Evolutionary conservation across 1,284 basidiomycete genomes (phyloP), one percentile per base, ranked within the genome.

Genomic region (Phellopilus nigrolimitatus): DNA sequence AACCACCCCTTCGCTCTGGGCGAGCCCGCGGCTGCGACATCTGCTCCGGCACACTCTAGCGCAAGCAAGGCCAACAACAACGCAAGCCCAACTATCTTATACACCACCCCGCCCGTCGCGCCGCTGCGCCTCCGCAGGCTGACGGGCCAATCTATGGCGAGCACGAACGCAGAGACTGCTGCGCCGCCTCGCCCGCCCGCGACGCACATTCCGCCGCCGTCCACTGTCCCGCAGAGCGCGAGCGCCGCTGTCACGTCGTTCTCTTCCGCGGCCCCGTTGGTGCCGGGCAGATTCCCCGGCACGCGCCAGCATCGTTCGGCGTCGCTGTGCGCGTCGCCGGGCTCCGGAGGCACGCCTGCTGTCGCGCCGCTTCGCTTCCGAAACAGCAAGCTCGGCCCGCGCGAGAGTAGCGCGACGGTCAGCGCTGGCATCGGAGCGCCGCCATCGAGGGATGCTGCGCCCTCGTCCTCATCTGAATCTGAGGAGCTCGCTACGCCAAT

Each of bases 331-430:
- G 39, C 41, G 12, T 36, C 28, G 8, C 40, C 47, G 12, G 27
- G 31, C 12, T 27, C 52, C 22, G 13, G 12, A 4, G 24, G n/a
- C 13, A 17, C 40, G 8, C 47, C 52, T 24, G 10, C 38, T 19
- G 52, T 54, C 43, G 38, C 38, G 19, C 52, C 52, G 24, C 37
- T 54, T 38, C 37, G 47, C 21, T 42, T 53, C 19, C 33, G 42
- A 34, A 47, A 22, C 21, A 47, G 36, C 37, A 53, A 41, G 36
- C 21, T 17, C 17, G 51, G 27, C 12, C 10, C 39, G 21, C 28
- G 48, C 22, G n/a, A 19, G 22, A 38, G 39, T 17, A 36, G 48
- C 8, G 42, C 48, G 15, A 42, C 40, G 8, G 19, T 50, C 28
- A 19, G 31, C 19, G 13, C 24, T 15, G 15, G 4, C 12, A 9